These are phyloP conservation scores for Ogataea salicorniae DNA, from an alignment of 805 yeast genomes.

Conservation along the genomic window DNA sequence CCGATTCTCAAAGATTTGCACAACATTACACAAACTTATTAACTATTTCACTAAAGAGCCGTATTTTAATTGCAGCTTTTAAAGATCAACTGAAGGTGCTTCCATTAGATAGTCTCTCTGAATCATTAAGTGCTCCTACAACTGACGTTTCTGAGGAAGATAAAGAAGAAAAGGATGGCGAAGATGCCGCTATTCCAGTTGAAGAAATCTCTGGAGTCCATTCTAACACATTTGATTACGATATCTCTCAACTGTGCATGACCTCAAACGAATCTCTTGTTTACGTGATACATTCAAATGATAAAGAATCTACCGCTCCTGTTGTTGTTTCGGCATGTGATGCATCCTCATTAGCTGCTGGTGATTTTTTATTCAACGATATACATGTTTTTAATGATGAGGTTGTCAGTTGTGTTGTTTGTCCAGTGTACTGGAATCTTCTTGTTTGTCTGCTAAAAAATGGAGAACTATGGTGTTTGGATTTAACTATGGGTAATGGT, in stretches of 20 bases:
- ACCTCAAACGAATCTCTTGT: conserved; percentile 19
- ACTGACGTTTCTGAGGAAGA: conserved; percentile 13
- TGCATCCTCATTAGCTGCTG: neutral
- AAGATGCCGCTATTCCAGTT: neutral
- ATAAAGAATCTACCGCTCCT: neutral
- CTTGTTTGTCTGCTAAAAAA: conserved; percentile 6
- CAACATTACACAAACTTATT: conserved; percentile 13
- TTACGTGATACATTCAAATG: conserved; percentile 10
- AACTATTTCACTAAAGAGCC: conserved; percentile 17
- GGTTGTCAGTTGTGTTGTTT: neutral
- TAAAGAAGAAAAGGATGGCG: conserved; percentile 3
- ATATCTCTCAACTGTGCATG: conserved; percentile 18
- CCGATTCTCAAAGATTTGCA: neutral
- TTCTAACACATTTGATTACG: neutral
- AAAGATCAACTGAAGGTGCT: conserved; percentile 15
- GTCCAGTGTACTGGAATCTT: conserved; percentile 4
- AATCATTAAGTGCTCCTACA: neutral
- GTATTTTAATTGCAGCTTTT: conserved; percentile 18
- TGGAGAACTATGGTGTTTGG: conserved; percentile 8
- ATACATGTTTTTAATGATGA: conserved; percentile 1
- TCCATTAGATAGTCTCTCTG: conserved; percentile 5
- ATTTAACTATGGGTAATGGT: neutral
- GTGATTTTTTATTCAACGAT: neutral
- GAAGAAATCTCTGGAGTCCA: neutral
- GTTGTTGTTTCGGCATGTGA: conserved; percentile 1